These are phyloP conservation scores for Colletotrichum melonis DNA, from an alignment of 2,329 filamentous ascomycete genomes.

Conservation along the genomic window DNA sequence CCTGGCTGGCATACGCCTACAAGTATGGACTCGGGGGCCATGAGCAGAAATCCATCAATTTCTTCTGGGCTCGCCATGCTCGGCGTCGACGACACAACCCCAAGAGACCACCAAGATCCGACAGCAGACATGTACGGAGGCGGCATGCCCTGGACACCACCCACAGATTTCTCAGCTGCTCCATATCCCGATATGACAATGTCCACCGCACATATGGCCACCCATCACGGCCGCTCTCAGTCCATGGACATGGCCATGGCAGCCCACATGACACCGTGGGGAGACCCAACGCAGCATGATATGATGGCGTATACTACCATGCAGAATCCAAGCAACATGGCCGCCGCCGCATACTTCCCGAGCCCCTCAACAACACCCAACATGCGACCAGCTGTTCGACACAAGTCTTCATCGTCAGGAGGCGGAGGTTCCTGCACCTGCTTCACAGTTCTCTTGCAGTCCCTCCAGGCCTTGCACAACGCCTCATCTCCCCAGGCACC, in stretches of 20 bases:
- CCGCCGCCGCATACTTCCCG: constrained; percentile 50
- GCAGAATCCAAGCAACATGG: constrained; percentile 49
- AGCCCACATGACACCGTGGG: constrained; percentile 43
- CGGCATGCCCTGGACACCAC: constrained; percentile 53
- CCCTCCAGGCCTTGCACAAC: constrained; percentile 59
- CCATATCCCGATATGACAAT: constrained; percentile 47
- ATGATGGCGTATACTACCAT: constrained; percentile 48
- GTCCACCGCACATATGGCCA: constrained; percentile 40
- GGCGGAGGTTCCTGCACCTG: constrained; percentile 54
- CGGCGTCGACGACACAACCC: constrained; percentile 43
- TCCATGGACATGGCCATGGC: constrained; percentile 50
- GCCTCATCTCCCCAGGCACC: constrained; percentile 51
- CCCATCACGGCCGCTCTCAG: constrained; percentile 47
- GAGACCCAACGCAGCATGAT: constrained; percentile 44
- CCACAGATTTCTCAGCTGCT: constrained; percentile 47
- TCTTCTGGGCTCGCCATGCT: constrained; percentile 46
- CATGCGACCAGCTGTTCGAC: constrained; percentile 43
- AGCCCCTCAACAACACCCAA: constrained; percentile 52
- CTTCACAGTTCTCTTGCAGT: constrained; percentile 58
- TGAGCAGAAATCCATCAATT: constrained; percentile 48
- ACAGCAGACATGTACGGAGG: constrained; percentile 48
- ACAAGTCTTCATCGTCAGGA: constrained; percentile 36
- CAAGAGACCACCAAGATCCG: constrained; percentile 36
- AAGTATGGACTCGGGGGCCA: constrained; percentile 45
- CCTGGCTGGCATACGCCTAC: constrained; percentile 52